A percentile compares a stretch with the other conserved stretches of the same genome.
These are phyloP conservation scores for Geoglossum cookeanum DNA, from an alignment of 2,329 filamentous ascomycete genomes.

Conservation along the genomic window DNA sequence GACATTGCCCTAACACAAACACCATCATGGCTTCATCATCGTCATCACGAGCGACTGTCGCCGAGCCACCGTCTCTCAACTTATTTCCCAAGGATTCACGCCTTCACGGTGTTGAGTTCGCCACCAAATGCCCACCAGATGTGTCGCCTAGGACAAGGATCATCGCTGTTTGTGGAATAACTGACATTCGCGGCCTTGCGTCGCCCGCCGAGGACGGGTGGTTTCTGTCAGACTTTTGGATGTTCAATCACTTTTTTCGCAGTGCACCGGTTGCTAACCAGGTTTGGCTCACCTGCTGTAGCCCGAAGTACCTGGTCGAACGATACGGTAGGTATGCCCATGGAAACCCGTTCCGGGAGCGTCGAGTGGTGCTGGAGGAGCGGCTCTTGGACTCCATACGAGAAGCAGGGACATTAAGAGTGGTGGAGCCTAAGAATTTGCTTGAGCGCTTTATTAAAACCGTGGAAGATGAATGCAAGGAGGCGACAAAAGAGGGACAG, in stretches of 20 bases:
- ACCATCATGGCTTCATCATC: not conserved
- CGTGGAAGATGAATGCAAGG: conserved; percentile 7
- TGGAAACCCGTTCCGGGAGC: conserved; percentile 5
- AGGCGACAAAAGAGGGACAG: conserved; percentile 5
- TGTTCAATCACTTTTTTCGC: not conserved
- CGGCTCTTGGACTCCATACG: conserved; percentile 4
- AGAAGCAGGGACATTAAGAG: conserved; percentile 5
- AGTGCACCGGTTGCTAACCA: not conserved
- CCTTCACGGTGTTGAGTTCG: not conserved
- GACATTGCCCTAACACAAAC: not conserved
- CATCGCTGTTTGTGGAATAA: not conserved
- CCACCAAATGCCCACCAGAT: not conserved
- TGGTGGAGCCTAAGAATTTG: conserved; percentile 6
- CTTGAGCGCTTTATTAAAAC: conserved; percentile 8
- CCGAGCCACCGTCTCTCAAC: not conserved
- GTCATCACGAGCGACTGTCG: not conserved
- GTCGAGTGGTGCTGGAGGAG: conserved; percentile 8
- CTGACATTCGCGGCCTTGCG: not conserved
- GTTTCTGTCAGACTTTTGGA: not conserved
- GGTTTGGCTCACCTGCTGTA: conserved; percentile 8
- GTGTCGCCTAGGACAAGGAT: not conserved
- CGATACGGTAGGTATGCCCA: conserved; percentile 9
- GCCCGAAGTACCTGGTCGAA: conserved; percentile 5
- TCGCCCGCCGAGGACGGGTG: not conserved
- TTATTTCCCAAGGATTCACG: not conserved